Conservation (phyloP, 352 stramenopile species). For the Phytophthora colocasiae region DNA sequence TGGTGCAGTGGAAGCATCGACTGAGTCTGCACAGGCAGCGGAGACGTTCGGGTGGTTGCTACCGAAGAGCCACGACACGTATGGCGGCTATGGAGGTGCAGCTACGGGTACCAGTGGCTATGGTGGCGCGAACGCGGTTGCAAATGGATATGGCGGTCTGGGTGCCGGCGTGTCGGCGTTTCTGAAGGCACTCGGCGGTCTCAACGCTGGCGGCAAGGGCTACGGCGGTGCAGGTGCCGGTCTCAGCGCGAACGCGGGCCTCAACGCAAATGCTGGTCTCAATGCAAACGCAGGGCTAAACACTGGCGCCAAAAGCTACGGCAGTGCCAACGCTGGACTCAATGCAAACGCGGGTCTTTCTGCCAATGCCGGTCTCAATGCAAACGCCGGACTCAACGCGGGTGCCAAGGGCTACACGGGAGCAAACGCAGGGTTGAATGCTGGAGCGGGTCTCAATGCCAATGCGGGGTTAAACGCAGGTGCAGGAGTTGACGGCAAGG, state of each 20-base stretch:
- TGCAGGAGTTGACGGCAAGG: neutral
- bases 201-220: constrained; percentile 1
- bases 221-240: no score
- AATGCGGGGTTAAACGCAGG: constrained; percentile 1
- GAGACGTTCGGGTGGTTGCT: constrained; percentile 10
- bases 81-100: neutral
- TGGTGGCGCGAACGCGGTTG: neutral
- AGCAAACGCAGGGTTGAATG: neutral
- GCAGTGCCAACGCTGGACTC: neutral
- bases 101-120: constrained; percentile 1
- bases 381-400: neutral
- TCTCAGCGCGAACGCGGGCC: neutral
- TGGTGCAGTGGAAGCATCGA: neutral
- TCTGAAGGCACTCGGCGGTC: neutral
- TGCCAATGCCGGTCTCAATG: neutral
- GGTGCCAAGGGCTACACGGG: no score
- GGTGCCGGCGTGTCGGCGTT: neutral
- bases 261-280: neutral
- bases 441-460: neutral
- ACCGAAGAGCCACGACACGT: constrained; percentile 12
- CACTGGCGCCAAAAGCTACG: neutral
- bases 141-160: constrained; percentile 1
- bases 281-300: neutral
- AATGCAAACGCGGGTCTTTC: neutral
- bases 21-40: neutral